Conservation (phyloP, 129 eudicot genomes). For the Scalesia atractyloides region DNA sequence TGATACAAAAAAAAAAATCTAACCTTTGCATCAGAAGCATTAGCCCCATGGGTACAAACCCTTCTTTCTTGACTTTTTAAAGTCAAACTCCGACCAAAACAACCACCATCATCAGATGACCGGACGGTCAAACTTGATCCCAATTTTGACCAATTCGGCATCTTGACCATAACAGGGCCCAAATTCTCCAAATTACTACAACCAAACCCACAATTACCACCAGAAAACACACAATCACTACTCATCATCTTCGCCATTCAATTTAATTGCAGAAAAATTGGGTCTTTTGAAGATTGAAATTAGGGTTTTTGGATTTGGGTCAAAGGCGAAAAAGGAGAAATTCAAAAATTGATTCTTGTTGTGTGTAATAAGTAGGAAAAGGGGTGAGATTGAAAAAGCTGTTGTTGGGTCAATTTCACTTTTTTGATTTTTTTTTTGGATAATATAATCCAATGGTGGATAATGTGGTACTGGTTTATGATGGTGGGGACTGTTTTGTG, state of each 20-base stretch:
- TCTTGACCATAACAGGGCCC: conserved; percentile 31
- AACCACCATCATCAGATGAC: conserved; percentile 27
- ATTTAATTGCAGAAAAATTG: conserved; percentile 13
- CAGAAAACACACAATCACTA: conserved; percentile 16
- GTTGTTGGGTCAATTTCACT: conserved; percentile 28
- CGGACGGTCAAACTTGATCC: conserved; percentile 24
- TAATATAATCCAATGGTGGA: conserved; percentile 43
- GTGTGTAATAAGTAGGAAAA: conserved; percentile 33
- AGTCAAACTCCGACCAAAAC: conserved; percentile 31
- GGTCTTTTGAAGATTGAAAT: conserved; percentile 11
- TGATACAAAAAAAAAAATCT: not conserved
- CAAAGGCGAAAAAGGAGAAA: conserved; percentile 17
- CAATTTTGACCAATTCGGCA: conserved; percentile 22
- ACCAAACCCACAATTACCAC: conserved; percentile 27
- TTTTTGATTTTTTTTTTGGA: conserved; percentile 22
- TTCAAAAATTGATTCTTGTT: conserved; percentile 17
- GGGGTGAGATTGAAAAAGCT: conserved; percentile 29
- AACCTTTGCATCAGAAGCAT: conserved; percentile 36
- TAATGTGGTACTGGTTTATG: conserved; percentile 19
- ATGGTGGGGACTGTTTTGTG: conserved; percentile 8
- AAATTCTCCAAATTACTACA: conserved; percentile 12
- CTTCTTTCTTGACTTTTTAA: conserved; percentile 20
- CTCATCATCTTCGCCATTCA: conserved; percentile 29
- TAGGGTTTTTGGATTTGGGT: conserved; percentile 30
- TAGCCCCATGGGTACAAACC: conserved; percentile 16